A percentile compares a stretch with the other conserved stretches of the same genome.
Conservation (phyloP, 305 asterid species). For the Fraxinus greggii region DNA sequence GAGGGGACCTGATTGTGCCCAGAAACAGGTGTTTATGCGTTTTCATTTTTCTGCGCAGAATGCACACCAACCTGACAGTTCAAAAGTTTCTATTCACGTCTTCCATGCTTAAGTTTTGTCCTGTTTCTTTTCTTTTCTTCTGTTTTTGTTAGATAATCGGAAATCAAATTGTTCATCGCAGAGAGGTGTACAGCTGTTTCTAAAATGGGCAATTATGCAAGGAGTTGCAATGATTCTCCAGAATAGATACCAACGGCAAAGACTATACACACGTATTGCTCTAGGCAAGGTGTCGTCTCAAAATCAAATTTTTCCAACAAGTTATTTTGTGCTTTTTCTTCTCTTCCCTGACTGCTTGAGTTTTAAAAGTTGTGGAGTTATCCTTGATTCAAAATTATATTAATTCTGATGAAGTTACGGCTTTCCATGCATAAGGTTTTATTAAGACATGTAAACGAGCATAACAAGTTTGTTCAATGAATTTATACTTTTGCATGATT, state of each 20-base stretch:
- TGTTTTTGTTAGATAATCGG: conserved; percentile 20
- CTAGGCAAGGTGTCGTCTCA: conserved; percentile 73
- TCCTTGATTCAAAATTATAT: background rate
- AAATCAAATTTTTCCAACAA: conserved; percentile 7
- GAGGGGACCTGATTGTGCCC: conserved; percentile 78
- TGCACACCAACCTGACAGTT: conserved; percentile 9
- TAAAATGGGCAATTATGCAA: conserved; percentile 99
- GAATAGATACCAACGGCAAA: conserved; percentile 92
- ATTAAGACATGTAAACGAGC: background rate
- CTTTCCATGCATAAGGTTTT: conserved; percentile 5
- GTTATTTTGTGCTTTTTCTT: conserved; percentile 2
- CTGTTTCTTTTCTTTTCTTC: conserved; percentile 7
- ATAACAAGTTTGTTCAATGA: background rate
- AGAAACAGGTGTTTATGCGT: conserved; percentile 67
- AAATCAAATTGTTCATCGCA: conserved; percentile 40
- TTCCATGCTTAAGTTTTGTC: conserved; percentile 7
- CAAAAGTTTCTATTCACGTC: conserved; percentile 16
- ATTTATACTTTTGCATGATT: background rate
- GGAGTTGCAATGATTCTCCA: conserved; percentile 98
- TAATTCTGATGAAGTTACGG: conserved; percentile 1
- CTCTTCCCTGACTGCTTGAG: background rate
- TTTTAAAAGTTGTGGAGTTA: background rate
- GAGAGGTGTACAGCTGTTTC: conserved; percentile 80
- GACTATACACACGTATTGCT: conserved; percentile 98
- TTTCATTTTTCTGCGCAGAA: conserved; percentile 5